These are phyloP conservation scores for Alternaria longipes DNA, from an alignment of 2,329 filamentous ascomycete species.

Conservation along the genomic window DNA sequence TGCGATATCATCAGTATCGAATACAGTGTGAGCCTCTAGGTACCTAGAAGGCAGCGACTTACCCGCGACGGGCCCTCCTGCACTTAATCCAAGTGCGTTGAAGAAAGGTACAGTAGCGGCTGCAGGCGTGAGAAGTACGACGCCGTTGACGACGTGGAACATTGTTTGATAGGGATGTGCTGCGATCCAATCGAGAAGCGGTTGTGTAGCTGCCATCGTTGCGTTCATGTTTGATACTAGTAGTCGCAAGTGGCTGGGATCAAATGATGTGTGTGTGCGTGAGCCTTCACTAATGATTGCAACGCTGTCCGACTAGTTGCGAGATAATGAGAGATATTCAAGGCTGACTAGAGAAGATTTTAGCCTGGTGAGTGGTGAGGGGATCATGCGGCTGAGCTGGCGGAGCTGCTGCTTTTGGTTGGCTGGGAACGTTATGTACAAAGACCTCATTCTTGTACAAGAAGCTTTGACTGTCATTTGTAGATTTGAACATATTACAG, in stretches of 20 bases:
- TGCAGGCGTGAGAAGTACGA: conserved; percentile 35
- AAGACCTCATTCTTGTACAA: too few species aligned
- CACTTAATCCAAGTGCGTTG: conserved; percentile 30
- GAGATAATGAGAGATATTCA: neutral
- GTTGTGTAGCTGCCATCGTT: conserved; percentile 11
- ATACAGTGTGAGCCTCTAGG: neutral
- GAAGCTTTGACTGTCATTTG: too few species aligned
- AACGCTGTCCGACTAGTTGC: too few species aligned
- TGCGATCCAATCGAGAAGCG: conserved; percentile 28
- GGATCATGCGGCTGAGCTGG: neutral
- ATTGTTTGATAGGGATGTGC: conserved; percentile 37
- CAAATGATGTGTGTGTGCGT: neutral
- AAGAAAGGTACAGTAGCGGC: conserved; percentile 36
- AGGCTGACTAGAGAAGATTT: neutral
- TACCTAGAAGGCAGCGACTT: neutral
- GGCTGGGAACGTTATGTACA: neutral
- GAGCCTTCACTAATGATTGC: neutral
- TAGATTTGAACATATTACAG: too few species aligned
- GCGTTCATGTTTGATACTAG: neutral
- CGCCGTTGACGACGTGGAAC: conserved; percentile 35
- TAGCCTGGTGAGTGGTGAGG: neutral
- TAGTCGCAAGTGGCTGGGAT: neutral
- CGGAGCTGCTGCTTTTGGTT: conserved; percentile 11
- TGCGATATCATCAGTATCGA: conserved; percentile 11
- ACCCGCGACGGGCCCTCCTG: conserved; percentile 36